Evolutionary conservation across 306 rosid species (phyloP).

Genomic region (Lathyrus tuberosus): DNA sequence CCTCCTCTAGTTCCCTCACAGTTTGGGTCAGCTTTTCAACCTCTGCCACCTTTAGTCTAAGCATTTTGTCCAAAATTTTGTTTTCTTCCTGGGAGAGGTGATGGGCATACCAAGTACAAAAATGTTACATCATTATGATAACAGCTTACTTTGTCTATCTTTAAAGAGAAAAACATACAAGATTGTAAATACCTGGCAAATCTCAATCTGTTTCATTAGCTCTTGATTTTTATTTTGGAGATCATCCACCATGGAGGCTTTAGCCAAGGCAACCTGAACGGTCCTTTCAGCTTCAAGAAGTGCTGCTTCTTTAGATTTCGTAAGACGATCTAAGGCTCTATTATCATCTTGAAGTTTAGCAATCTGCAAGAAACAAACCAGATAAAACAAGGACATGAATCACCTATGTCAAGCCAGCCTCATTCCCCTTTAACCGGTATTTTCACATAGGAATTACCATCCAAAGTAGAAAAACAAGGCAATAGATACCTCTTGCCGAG

Average conservation of each 20-base stretch:
- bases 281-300: conserved; percentile 95
- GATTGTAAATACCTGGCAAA: conserved; percentile 77
- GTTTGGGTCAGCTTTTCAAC: conserved; percentile 99
- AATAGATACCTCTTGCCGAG: conserved; percentile 81
- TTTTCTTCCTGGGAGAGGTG: conserved; percentile 82
- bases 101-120: conserved; percentile 28
- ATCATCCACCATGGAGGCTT: conserved; percentile 99
- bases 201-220: conserved; percentile 95
- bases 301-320: conserved; percentile 99
- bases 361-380: conserved; percentile 59
- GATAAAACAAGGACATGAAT: conserved; percentile 40
- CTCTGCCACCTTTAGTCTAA: conserved; percentile 96
- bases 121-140: conserved; percentile 15
- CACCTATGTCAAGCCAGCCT: conserved; percentile 16
- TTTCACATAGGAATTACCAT: conserved; percentile 16
- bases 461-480: conserved; percentile 25
- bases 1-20: conserved; percentile 98
- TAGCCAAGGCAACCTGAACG: conserved; percentile 93
- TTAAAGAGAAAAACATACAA: conserved; percentile 21
- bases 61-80: conserved; percentile 97
- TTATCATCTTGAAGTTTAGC: conserved; percentile 98
- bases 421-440: conserved; percentile 17
- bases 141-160: background rate
- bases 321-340: conserved; percentile 95
- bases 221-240: conserved; percentile 99